phyloP scores from a whole-genome alignment of 2,329 filamentous ascomycete genomes.

The Botrytis hyacinthi region DNA sequence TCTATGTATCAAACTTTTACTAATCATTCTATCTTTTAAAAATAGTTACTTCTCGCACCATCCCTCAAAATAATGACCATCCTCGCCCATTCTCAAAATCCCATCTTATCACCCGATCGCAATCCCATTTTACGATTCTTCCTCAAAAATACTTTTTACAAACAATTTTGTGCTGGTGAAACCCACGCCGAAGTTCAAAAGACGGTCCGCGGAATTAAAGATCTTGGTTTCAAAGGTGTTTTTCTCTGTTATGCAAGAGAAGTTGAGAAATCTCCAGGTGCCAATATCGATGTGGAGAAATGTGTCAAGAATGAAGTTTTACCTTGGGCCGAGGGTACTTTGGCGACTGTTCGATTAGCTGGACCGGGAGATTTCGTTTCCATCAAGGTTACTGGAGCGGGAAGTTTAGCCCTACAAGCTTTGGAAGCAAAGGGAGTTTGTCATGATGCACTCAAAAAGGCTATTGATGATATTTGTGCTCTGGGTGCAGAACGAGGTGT shows the following conservation, averaged over 20 bases:
- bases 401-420: conserved; percentile 65
- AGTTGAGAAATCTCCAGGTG: conserved; percentile 57
- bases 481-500: conserved; percentile 68
- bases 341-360: conserved; percentile 65
- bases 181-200: conserved; percentile 63
- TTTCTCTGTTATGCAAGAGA: conserved; percentile 83
- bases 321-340: conserved; percentile 70
- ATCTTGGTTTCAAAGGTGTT: conserved; percentile 77
- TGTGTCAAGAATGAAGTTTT: conserved; percentile 59
- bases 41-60: conserved; percentile 61
- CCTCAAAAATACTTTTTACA: conserved; percentile 81
- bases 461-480: conserved; percentile 73
- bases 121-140: conserved; percentile 70
- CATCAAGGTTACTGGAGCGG: conserved; percentile 76
- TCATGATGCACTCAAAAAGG: conserved; percentile 60
- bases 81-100: conserved; percentile 66
- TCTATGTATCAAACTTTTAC: background rate
- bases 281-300: conserved; percentile 47
- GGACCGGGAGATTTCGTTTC: conserved; percentile 53
- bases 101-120: conserved; percentile 68
- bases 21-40: conserved; percentile 27
- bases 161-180: conserved; percentile 87
- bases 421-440: conserved; percentile 63
- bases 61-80: conserved; percentile 66
- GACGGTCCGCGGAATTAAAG: conserved; percentile 65